Evolutionary conservation across 768 basidiomycete species (phyloP).

Genomic region (Pisolithus orientalis): DNA sequence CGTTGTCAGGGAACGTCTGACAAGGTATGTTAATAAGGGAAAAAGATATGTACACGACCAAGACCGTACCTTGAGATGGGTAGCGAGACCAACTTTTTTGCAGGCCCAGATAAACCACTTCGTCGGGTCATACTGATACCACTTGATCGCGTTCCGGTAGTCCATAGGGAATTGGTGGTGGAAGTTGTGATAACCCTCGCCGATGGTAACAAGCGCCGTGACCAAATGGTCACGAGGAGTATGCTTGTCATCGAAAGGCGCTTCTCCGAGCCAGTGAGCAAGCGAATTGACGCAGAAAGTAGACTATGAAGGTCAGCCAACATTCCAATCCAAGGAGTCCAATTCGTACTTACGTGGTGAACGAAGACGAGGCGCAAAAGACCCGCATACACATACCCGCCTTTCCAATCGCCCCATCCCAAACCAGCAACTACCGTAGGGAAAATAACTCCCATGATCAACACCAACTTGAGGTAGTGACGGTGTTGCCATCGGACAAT

Average conservation of each 20-base stretch:
- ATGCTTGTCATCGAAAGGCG: conserved; percentile 93
- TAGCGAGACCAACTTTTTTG: conserved; percentile 43
- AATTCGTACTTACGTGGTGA: conserved; percentile 61
- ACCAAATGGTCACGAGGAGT: conserved; percentile 85
- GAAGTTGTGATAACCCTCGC: conserved; percentile 98
- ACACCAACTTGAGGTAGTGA: conserved; percentile 65
- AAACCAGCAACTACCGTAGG: conserved; percentile 77
- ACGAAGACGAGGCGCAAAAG: conserved; percentile 76
- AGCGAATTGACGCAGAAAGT: conserved; percentile 97
- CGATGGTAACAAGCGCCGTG: conserved; percentile 86
- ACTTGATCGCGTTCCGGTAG: conserved; percentile 91
- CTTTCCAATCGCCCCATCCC: conserved; percentile 79
- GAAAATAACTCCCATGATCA: conserved; percentile 63
- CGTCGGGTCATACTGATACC: conserved; percentile 88
- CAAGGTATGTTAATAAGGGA: neutral
- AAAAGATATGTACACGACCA: neutral
- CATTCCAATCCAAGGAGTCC: neutral
- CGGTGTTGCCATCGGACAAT: conserved; percentile 86
- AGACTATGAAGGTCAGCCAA: conserved; percentile 42
- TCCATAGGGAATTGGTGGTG: conserved; percentile 98
- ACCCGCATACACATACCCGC: conserved; percentile 84
- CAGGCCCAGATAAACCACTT: conserved; percentile 77
- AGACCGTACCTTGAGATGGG: conserved; percentile 45
- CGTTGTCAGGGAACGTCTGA: conserved; percentile 58
- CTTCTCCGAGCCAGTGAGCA: conserved; percentile 92